Evolutionary conservation across 179 eudicot species (phyloP).

Genomic region (Beta macrorhiza): DNA sequence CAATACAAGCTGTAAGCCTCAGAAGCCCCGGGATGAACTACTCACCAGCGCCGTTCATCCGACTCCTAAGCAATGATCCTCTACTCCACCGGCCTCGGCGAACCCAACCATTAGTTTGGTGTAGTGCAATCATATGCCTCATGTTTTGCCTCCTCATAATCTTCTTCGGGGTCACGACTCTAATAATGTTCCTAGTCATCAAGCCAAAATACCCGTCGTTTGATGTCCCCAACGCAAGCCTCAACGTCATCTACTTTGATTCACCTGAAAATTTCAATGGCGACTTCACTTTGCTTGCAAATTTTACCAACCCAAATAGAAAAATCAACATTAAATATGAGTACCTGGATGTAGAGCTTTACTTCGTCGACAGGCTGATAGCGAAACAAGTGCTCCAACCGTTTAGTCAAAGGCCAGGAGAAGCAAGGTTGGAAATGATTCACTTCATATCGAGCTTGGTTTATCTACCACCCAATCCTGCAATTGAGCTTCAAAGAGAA

Average conservation of each 20-base stretch:
- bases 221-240: conserved; percentile 60
- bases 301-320: conserved; percentile 73
- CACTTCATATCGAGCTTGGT: conserved; percentile 69
- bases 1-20: conserved; percentile 29
- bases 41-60: conserved; percentile 32
- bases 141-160: conserved; percentile 66
- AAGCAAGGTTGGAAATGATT: conserved; percentile 43
- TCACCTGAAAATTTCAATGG: conserved; percentile 61
- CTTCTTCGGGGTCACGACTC: conserved; percentile 56
- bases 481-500: conserved; percentile 62
- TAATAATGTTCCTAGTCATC: conserved; percentile 47
- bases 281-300: conserved; percentile 62
- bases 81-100: conserved; percentile 46
- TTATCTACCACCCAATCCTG: conserved; percentile 56
- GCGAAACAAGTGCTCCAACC: conserved; percentile 50
- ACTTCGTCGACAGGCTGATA: conserved; percentile 51
- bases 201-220: conserved; percentile 63
- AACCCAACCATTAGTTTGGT: conserved; percentile 77
- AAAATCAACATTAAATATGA: conserved; percentile 58
- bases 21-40: conserved; percentile 16
- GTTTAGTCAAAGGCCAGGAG: conserved; percentile 50
- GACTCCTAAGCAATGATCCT: conserved; percentile 37
- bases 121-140: conserved; percentile 63
- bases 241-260: conserved; percentile 57
- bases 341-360: conserved; percentile 47